A percentile compares a stretch with the other conserved stretches of the same genome.
These are phyloP conservation scores for Yarrowia phangngaensis DNA, from an alignment of 805 yeast species.

Conservation along the genomic window DNA sequence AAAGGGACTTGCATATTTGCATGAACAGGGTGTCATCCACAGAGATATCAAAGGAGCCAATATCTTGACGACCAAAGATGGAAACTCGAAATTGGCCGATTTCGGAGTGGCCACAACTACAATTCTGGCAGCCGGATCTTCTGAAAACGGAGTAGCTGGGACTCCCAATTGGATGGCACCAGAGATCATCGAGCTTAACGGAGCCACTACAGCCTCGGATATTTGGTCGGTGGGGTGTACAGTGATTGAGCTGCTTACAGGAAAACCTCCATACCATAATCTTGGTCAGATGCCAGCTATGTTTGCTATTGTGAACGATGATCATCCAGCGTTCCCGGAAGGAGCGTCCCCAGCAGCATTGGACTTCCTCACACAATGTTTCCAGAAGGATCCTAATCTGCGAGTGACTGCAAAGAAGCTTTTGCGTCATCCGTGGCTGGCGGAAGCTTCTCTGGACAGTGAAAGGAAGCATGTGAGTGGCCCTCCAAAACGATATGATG, in stretches of 20 bases:
- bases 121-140: constrained; percentile 31
- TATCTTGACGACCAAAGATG: constrained; percentile 56
- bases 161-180: constrained; percentile 99
- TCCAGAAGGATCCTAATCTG: constrained; percentile 61
- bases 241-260: constrained; percentile 77
- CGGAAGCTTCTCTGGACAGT: constrained; percentile 25
- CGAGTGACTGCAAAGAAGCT: constrained; percentile 56
- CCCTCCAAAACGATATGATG: constrained; percentile 10
- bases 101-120: constrained; percentile 68
- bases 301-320: constrained; percentile 78
- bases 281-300: constrained; percentile 72
- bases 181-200: constrained; percentile 79
- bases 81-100: constrained; percentile 68
- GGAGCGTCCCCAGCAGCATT: constrained; percentile 42
- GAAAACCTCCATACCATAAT: constrained; percentile 81
- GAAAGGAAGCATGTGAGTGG: constrained; percentile 18
- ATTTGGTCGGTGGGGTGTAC: constrained; percentile 90
- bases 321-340: constrained; percentile 64
- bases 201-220: constrained; percentile 85
- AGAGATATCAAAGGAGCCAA: constrained; percentile 77
- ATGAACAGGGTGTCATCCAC: constrained; percentile 70
- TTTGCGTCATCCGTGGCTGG: constrained; percentile 60
- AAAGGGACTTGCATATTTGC: constrained; percentile 59
- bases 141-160: constrained; percentile 51
- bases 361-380: constrained; percentile 64